Conservation (phyloP, 768 basidiomycete species). For the Mycena galericulata region DNA sequence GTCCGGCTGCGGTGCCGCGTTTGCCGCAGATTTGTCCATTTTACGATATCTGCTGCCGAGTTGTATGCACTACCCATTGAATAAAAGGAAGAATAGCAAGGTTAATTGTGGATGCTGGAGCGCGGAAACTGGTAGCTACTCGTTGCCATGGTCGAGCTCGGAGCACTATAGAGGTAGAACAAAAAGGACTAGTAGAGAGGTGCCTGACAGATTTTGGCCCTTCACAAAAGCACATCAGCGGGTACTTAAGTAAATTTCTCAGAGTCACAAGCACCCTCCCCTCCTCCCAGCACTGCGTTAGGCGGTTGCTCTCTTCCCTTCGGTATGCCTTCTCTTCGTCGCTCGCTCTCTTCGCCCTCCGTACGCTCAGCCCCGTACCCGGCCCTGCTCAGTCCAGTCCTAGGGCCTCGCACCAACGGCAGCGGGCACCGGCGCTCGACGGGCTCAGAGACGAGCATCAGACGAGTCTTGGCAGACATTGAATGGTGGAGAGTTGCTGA, state of each 20-base stretch:
- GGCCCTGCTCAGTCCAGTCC: conserved; percentile 50
- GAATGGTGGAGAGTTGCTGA: conserved; percentile 89
- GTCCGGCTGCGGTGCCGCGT: conserved; percentile 3
- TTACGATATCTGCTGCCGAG: conserved; percentile 17
- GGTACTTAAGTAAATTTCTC: neutral
- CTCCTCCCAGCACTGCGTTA: conserved; percentile 62
- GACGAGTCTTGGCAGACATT: conserved; percentile 86
- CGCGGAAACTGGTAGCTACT: neutral
- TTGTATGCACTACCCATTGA: neutral
- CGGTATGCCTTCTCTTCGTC: conserved; percentile 82
- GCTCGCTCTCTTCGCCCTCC: conserved; percentile 75
- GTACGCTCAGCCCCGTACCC: conserved; percentile 80
- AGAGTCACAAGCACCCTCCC: conserved; percentile 49
- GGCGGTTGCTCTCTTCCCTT: conserved; percentile 55
- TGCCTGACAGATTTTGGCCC: neutral
- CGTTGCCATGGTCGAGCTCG: no score
- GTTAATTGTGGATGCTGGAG: no score
- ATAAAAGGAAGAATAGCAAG: conserved; percentile 45
- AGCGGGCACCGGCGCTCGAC: conserved; percentile 72
- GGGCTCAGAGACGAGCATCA: conserved; percentile 70
- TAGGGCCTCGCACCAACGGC: conserved; percentile 46
- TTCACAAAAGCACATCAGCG: neutral
- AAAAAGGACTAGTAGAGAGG: neutral
- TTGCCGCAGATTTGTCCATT: conserved; percentile 17
- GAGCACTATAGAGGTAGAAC: no score